A percentile compares a stretch with the other conserved stretches of the same genome.
phyloP scores from a whole-genome alignment of 2,329 filamentous ascomycete species.

The Xylogone sp. region DNA sequence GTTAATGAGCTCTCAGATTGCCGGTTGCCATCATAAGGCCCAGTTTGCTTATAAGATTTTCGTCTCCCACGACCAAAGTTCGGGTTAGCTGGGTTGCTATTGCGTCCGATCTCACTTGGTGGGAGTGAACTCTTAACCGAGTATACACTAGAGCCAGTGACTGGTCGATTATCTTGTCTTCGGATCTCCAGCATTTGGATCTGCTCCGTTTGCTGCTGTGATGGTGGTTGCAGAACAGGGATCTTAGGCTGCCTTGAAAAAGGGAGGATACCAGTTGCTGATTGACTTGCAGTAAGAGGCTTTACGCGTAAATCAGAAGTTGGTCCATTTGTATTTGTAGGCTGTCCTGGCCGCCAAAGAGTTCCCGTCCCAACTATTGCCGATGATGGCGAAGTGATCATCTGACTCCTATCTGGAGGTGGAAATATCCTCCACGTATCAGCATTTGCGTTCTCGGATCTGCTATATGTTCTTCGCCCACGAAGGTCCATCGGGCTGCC shows the following conservation, averaged over 20 bases:
- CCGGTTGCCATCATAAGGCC: slow-evolving; percentile 18
- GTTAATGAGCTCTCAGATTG: slow-evolving; percentile 12
- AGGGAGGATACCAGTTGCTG: slow-evolving; percentile 17
- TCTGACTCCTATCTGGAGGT: not conserved
- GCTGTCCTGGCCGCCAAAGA: slow-evolving; percentile 9
- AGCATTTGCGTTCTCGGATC: not conserved
- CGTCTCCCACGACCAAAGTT: slow-evolving; percentile 1
- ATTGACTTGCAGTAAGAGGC: slow-evolving; percentile 7
- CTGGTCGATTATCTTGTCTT: slow-evolving; percentile 3
- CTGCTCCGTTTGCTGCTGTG: slow-evolving; percentile 3
- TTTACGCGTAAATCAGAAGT: slow-evolving; percentile 12
- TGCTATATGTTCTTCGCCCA: not conserved
- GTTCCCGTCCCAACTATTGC: not conserved
- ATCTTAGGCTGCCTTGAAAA: slow-evolving; percentile 13
- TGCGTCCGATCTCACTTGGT: slow-evolving; percentile 2
- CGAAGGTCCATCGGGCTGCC: not conserved
- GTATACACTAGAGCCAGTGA: slow-evolving; percentile 9
- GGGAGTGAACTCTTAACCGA: slow-evolving; percentile 4
- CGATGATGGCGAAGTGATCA: not conserved
- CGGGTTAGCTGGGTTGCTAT: not conserved
- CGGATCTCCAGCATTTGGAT: slow-evolving; percentile 7
- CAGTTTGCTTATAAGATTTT: slow-evolving; percentile 13
- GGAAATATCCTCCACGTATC: not conserved
- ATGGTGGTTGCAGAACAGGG: slow-evolving; percentile 6
- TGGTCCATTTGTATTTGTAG: not conserved